Evolutionary conservation across 1,284 basidiomycete species (phyloP).

Genomic region (Irpex sp.): DNA sequence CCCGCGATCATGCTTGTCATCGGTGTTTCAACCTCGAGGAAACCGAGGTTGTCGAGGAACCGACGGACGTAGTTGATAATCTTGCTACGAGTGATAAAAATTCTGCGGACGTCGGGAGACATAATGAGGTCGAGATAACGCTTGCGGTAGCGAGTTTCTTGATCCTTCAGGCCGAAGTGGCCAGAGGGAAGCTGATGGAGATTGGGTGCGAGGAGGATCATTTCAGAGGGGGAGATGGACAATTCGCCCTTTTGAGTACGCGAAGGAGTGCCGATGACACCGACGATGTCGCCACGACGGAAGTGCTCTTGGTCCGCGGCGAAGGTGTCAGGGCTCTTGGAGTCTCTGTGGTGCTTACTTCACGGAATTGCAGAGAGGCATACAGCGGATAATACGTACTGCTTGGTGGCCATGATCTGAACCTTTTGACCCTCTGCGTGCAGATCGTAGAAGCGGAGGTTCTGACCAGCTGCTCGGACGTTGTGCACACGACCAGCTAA

Average conservation of each 20-base stretch:
- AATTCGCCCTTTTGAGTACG: slow-evolving; percentile 97
- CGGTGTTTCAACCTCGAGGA: slow-evolving; percentile 99
- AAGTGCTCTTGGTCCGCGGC: slow-evolving; percentile 80
- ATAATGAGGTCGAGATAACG: slow-evolving; percentile 98
- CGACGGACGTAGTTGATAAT: slow-evolving; percentile 91
- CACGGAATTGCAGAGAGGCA: background rate
- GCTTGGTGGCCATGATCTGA: slow-evolving; percentile 92
- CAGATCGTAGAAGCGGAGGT: slow-evolving; percentile 94
- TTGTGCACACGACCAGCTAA: slow-evolving; percentile 92
- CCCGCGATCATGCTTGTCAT: slow-evolving; percentile 98
- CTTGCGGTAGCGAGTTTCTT: slow-evolving; percentile 97
- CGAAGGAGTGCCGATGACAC: slow-evolving; percentile 81
- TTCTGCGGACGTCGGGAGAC: slow-evolving; percentile 86
- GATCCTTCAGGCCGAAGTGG: slow-evolving; percentile 92
- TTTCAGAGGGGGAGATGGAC: slow-evolving; percentile 81
- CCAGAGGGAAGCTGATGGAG: slow-evolving; percentile 93
- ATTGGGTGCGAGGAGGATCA: slow-evolving; percentile 92
- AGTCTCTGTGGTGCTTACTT: slow-evolving; percentile 49
- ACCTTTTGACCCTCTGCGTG: slow-evolving; percentile 92
- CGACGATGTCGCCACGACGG: slow-evolving; percentile 95
- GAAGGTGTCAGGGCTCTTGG: slow-evolving; percentile 69
- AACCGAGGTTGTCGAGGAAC: slow-evolving; percentile 90
- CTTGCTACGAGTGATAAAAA: slow-evolving; percentile 87
- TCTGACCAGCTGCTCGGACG: slow-evolving; percentile 80
- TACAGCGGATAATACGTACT: slow-evolving; percentile 47